Evolutionary conservation across 768 basidiomycete genomes (phyloP).

Genomic region (Suillus discolor): DNA sequence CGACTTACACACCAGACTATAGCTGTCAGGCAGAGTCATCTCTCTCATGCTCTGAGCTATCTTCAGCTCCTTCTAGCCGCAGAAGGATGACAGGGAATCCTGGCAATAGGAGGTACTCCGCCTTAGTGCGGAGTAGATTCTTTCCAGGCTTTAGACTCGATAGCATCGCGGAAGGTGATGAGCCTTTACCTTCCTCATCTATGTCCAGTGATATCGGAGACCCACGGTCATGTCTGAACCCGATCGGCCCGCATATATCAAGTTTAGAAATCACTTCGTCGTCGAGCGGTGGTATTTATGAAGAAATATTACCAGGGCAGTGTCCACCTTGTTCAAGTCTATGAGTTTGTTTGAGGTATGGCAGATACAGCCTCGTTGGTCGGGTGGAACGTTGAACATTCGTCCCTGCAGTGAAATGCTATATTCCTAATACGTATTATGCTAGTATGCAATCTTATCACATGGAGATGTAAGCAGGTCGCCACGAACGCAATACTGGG

Average conservation of each 20-base stretch:
- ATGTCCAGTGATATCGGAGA: background rate
- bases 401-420: background rate
- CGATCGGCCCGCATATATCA: background rate
- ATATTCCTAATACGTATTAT: background rate
- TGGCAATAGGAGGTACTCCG: background rate
- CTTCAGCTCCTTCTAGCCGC: background rate
- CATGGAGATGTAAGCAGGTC: background rate
- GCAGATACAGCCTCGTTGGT: no score
- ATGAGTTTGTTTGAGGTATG: background rate
- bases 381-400: background rate
- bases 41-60: background rate
- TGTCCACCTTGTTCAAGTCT: background rate
- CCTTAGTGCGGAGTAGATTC: background rate
- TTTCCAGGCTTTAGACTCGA: background rate
- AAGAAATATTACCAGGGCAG: background rate
- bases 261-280: no score
- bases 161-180: slow-evolving; percentile 5
- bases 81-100: background rate
- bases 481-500: background rate
- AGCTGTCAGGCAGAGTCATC: background rate
- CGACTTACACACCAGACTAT: background rate
- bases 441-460: background rate
- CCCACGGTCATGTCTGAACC: background rate
- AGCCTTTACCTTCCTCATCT: background rate
- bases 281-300: background rate